Conservation (phyloP, 1,139 yeast species). For the Magnusiomyces magnusii region DNA sequence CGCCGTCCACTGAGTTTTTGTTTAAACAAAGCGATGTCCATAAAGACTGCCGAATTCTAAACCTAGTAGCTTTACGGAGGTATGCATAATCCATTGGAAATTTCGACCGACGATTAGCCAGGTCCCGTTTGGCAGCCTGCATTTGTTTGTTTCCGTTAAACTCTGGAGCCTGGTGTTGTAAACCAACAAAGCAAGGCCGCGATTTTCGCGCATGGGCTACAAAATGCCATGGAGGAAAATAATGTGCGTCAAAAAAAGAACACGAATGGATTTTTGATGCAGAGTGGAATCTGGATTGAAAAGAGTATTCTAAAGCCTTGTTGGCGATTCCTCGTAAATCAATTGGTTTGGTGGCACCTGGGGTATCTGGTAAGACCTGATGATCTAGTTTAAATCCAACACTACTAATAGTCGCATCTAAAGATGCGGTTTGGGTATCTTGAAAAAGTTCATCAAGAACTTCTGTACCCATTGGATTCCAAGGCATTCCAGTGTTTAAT, state of each 20-base stretch:
- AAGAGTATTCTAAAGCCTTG: conserved; percentile 21
- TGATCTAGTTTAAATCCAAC: neutral
- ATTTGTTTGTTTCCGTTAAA: conserved; percentile 25
- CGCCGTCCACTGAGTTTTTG: conserved; percentile 38
- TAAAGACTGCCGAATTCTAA: conserved; percentile 36
- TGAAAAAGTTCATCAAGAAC: conserved; percentile 14
- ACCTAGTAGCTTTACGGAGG: conserved; percentile 36
- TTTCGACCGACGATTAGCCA: conserved; percentile 20
- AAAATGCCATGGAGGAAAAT: conserved; percentile 42
- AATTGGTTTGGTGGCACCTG: conserved; percentile 17
- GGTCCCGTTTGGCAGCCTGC: neutral
- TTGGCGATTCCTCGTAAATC: conserved; percentile 27
- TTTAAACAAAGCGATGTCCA: conserved; percentile 27
- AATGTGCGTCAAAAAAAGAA: conserved; percentile 24
- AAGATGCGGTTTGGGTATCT: conserved; percentile 16
- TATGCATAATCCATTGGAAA: conserved; percentile 39
- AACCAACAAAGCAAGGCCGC: conserved; percentile 39
- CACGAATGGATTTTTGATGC: conserved; percentile 19
- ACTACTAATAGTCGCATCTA: conserved; percentile 2
- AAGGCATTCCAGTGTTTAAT: neutral
- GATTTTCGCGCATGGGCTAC: conserved; percentile 43
- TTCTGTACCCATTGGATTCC: neutral
- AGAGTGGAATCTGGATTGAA: conserved; percentile 14
- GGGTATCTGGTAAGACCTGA: conserved; percentile 10
- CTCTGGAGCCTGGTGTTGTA: conserved; percentile 22